A percentile compares a stretch with the other conserved stretches of the same genome.
Conservation (phyloP, 1,284 basidiomycete species). For the Sporisorium exsertum region DNA sequence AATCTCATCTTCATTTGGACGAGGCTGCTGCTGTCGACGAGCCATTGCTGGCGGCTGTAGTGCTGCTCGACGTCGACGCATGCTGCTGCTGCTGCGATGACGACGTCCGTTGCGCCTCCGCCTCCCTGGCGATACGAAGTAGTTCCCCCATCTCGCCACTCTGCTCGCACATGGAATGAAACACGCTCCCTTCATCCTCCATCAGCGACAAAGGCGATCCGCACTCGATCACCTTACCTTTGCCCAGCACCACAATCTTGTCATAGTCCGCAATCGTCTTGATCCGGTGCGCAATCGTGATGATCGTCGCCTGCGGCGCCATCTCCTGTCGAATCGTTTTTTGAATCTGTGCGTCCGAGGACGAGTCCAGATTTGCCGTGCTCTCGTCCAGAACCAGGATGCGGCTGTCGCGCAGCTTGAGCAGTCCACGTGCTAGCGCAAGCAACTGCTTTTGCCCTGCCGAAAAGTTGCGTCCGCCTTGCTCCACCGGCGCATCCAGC, state of each 20-base stretch:
- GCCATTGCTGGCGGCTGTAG: too few relatives aligned
- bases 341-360: slow-evolving; percentile 72
- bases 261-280: slow-evolving; percentile 76
- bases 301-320: slow-evolving; percentile 70
- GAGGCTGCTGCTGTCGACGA: neutral
- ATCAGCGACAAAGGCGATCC: slow-evolving; percentile 78
- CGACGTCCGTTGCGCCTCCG: slow-evolving; percentile 27
- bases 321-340: slow-evolving; percentile 71
- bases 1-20: neutral
- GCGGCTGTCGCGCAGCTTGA: slow-evolving; percentile 71
- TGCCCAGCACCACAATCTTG: slow-evolving; percentile 73
- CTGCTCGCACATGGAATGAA: slow-evolving; percentile 61
- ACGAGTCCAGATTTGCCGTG: slow-evolving; percentile 71
- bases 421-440: slow-evolving; percentile 73
- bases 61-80: neutral
- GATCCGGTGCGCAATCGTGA: slow-evolving; percentile 77
- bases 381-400: slow-evolving; percentile 74
- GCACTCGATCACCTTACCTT: slow-evolving; percentile 80
- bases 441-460: slow-evolving; percentile 74
- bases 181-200: slow-evolving; percentile 43
- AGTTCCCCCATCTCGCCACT: slow-evolving; percentile 61
- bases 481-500: slow-evolving; percentile 72
- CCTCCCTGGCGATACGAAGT: slow-evolving; percentile 42
- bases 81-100: neutral
- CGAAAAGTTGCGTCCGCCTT: slow-evolving; percentile 72